phyloP scores from a whole-genome alignment of 352 stramenopile species.

The Pythium aristosporum region DNA sequence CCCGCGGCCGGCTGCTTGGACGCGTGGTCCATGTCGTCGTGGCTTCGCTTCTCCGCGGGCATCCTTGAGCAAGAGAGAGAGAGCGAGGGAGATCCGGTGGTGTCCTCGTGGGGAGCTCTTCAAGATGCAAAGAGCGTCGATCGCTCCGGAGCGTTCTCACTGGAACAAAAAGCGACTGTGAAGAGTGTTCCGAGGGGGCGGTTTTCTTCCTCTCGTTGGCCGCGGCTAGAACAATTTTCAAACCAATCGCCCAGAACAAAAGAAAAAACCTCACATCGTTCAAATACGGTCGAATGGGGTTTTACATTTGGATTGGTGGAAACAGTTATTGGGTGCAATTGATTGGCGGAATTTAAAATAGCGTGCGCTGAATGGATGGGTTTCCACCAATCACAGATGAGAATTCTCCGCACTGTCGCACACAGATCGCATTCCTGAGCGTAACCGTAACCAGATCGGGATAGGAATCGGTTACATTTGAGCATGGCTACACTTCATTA shows the following conservation, averaged over 20 bases:
- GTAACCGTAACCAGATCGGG: not conserved
- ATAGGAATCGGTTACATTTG: not conserved
- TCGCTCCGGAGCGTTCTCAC: constrained; percentile 15
- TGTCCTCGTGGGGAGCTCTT: not conserved
- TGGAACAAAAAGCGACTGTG: constrained; percentile 28
- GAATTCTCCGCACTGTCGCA: not conserved
- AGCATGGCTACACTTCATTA: too few species aligned
- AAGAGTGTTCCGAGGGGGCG: constrained; percentile 12
- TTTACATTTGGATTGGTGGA: constrained; percentile 34
- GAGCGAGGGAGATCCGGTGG: too few species aligned
- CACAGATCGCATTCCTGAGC: not conserved
- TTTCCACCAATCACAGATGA: constrained; percentile 19
- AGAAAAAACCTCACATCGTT: not conserved
- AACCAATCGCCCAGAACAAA: constrained; percentile 31
- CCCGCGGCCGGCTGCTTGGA: not conserved
- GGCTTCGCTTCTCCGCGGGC: constrained; percentile 20
- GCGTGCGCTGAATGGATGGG: constrained; percentile 16
- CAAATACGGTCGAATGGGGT: not conserved
- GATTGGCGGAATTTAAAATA: constrained; percentile 56
- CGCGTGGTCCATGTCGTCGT: constrained; percentile 23
- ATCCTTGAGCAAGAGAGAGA: not conserved
- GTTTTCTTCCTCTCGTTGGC: constrained; percentile 72
- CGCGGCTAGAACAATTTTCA: constrained; percentile 49
- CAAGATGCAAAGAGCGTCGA: not conserved
- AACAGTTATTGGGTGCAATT: constrained; percentile 10